A percentile compares a stretch with the other conserved stretches of the same genome.
These are phyloP conservation scores for Oenanthe sinensis DNA, from an alignment of 129 eudicot genomes.

Conservation along the genomic window DNA sequence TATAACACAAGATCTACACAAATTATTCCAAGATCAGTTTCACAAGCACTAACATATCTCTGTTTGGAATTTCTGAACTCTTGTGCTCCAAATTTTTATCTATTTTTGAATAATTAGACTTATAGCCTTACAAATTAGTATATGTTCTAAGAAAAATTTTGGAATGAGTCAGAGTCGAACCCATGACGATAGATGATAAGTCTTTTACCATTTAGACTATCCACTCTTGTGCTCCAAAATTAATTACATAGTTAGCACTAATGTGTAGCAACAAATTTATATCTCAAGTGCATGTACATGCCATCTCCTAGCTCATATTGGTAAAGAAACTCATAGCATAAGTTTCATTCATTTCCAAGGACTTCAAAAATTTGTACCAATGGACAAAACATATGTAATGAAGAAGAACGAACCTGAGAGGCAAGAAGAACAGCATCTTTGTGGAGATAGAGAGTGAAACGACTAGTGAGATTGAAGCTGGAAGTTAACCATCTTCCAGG, in stretches of 20 bases:
- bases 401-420: conserved; percentile 47
- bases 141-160: no score
- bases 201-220: no score
- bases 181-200: no score
- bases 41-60: neutral
- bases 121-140: no score
- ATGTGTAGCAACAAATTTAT: no score
- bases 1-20: neutral
- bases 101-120: no score
- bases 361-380: neutral
- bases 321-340: neutral
- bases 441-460: conserved; percentile 79
- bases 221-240: neutral
- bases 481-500: conserved; percentile 83
- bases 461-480: conserved; percentile 83
- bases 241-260: neutral
- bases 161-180: no score
- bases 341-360: neutral
- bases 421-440: conserved; percentile 93
- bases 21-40: neutral
- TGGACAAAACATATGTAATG: neutral
- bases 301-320: neutral
- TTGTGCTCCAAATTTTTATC: neutral
- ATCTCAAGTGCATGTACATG: neutral
- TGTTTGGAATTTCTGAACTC: neutral